Evolutionary conservation across 805 yeast species (phyloP), one percentile per base, ranked within the genome.

Genomic region (Danielia oregonensis): DNA sequence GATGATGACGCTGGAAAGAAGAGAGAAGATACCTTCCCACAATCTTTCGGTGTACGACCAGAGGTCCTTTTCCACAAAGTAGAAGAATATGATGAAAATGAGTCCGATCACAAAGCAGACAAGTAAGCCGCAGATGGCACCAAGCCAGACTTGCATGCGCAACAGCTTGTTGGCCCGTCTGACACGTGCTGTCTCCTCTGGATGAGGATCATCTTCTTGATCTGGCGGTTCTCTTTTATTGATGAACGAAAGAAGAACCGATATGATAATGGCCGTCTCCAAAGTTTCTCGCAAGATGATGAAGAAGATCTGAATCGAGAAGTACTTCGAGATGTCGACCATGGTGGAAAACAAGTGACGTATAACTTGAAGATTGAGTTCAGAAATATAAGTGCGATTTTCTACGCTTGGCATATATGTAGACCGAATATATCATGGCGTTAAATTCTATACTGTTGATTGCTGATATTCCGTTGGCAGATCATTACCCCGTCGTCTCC

Each of bases 11-110:
- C 93, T 76, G 3, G 95, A 87, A 19, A 87, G 56, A 10, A 89
- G 68, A 47, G 91, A 82, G 52, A 88, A 78, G 1, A 79, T 61
- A 6, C 95, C 95, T 55, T 88, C 97, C 85, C 95, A 88, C 34
- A 86, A 69, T 49, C 93, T 78, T 55, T 88, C 97, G 26, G 96
- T 82, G 40, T 78, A 64, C 6, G 89, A 76, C 96, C 96, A 88
- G 35, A 86, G 63, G 60, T 88, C 94, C 17, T 80, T 77, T 11
- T 96, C 96, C 19, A 89, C 62, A 29, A 79, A 54, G 51, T 87
- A 86, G 57, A 88, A 88, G 4, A 79, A 66, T 8, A 70, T 60
- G 21, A 88, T 77, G 53, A 88, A 83, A 0, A 76, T 56, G 4
- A 80, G 76, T 4, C 97, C 97, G 22, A 88, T 72, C 4, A 82